Conservation (phyloP, 2,329 filamentous ascomycete species). For the Ophiosphaerella korrae region DNA sequence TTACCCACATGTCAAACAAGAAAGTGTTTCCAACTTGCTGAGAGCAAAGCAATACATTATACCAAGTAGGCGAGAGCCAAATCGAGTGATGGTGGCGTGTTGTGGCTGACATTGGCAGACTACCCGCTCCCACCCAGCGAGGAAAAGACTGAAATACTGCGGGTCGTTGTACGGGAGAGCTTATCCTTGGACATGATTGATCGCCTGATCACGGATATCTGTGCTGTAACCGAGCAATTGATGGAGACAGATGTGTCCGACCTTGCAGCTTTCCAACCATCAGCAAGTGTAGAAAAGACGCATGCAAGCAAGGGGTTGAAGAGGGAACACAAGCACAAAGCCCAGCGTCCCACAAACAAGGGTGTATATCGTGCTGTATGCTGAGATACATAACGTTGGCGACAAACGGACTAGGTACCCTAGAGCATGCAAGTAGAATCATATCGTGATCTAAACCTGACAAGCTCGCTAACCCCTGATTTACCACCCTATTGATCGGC, state of each 20-base stretch:
- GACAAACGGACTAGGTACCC: not conserved
- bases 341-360: slow-evolving; percentile 51
- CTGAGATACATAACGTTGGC: slow-evolving; percentile 25
- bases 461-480: not conserved
- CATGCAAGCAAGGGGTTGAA: slow-evolving; percentile 45
- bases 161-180: slow-evolving; percentile 70
- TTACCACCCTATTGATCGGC: not conserved
- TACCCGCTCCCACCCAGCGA: slow-evolving; percentile 69
- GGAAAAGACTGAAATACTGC: slow-evolving; percentile 67
- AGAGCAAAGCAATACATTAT: slow-evolving; percentile 73
- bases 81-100: not conserved
- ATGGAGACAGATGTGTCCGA: slow-evolving; percentile 61
- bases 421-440: not conserved
- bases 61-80: slow-evolving; percentile 53
- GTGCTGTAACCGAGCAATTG: slow-evolving; percentile 64
- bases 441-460: too few species aligned
- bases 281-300: slow-evolving; percentile 50
- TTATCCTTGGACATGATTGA: slow-evolving; percentile 73
- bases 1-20: slow-evolving; percentile 68
- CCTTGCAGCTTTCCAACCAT: slow-evolving; percentile 55
- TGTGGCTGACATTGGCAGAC: slow-evolving; percentile 47
- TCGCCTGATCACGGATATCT: slow-evolving; percentile 65
- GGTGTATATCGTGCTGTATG: slow-evolving; percentile 58
- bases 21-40: slow-evolving; percentile 65
- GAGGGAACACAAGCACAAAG: slow-evolving; percentile 52